Evolutionary conservation across 2,329 filamentous ascomycete species (phyloP), one percentile per base, ranked within the genome.

Genomic region (Neurospora crassa): DNA sequence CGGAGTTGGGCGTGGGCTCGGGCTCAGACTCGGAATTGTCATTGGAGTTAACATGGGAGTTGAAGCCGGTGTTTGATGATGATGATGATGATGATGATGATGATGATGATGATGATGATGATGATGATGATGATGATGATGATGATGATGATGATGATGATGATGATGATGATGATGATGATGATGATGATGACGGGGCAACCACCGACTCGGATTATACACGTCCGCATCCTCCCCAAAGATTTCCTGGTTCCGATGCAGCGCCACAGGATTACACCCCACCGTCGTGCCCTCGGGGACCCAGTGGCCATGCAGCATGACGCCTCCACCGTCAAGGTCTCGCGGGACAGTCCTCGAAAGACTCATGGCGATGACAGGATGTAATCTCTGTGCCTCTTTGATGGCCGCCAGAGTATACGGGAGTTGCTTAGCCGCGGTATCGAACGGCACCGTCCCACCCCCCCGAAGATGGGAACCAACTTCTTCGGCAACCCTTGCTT

Each of bases 331-430:
- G 3, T 29, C 29, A 29, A 29, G 34, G 7, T 8, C 0, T 67
- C 20, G 0, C 1, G 85, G 83, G 0, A 85, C 83, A 20, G 74
- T 81, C 16, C 86, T 83, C 5, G 85, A 80, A 16, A 87, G 79
- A 0, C 84, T 82, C 83, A 87, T 86, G 73, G 82, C 82, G 40
- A 87, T 81, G 3, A 86, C 86, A 0, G 86, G 86, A 45, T 84
- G 78, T 0, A 88, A 77, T 0, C 86, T 81, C 72, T 86, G 85
- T 0, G 84, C 81, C 74, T 88, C 86, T 67, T 83, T 85, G 73
- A 86, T 83, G 47, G 82, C 80, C 1, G 85, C 85, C 29, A 82
- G 80, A 0, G 81, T 83, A 69, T 81, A 81, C 0, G 72, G 75
- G 0, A 84, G 71, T 41, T 1, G 74, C 72, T 3, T 75, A 69